phyloP scores from a whole-genome alignment of 2,329 filamentous ascomycete species.

The Ilyonectria mors-panacis region DNA sequence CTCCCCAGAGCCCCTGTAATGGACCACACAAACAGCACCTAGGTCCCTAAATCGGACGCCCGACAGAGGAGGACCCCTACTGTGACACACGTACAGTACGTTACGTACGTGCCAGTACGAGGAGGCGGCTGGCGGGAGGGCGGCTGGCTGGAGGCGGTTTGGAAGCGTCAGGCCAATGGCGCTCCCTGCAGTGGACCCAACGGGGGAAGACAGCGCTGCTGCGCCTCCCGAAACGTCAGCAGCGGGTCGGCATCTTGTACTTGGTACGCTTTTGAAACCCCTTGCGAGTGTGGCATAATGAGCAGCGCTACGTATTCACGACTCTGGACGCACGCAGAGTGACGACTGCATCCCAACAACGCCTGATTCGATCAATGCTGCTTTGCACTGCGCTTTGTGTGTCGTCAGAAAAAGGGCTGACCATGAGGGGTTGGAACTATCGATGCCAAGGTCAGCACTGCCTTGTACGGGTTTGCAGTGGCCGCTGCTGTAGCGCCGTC shows the following conservation, averaged over 20 bases:
- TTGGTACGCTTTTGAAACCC: slow-evolving; percentile 25
- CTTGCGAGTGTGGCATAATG: background rate
- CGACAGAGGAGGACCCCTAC: background rate
- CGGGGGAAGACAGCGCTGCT: slow-evolving; percentile 20
- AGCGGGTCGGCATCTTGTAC: slow-evolving; percentile 19
- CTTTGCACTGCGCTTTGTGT: background rate
- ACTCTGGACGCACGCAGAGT: background rate
- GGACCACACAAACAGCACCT: background rate
- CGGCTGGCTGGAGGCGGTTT: slow-evolving; percentile 10
- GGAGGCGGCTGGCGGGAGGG: background rate
- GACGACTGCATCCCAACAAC: background rate
- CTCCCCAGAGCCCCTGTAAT: background rate
- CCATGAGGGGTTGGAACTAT: background rate
- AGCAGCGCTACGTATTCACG: background rate
- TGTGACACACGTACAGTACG: background rate
- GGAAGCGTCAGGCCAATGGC: slow-evolving; percentile 5
- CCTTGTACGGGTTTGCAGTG: background rate
- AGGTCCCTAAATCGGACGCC: background rate
- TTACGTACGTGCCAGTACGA: background rate
- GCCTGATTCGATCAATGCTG: background rate
- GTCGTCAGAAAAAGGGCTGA: background rate
- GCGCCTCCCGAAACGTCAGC: slow-evolving; percentile 32
- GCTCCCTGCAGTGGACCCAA: background rate
- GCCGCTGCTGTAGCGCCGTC: background rate
- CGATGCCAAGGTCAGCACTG: background rate